Evolutionary conservation across 257 asterid species (phyloP).

Genomic region (Ajuga chamaepitys): DNA sequence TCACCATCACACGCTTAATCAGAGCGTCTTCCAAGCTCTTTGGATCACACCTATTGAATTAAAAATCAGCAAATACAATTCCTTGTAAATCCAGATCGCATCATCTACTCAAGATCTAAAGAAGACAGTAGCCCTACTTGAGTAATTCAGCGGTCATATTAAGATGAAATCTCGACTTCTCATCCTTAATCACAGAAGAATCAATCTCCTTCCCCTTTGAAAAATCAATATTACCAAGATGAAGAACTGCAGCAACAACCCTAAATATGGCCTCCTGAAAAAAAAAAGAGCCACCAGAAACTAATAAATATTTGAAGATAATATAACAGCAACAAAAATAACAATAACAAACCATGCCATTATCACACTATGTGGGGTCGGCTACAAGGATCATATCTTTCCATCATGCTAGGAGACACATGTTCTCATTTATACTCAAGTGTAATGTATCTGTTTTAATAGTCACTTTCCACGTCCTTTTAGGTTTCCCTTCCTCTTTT

Average conservation of each 20-base stretch:
- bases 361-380: no score
- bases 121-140: conserved; percentile 39
- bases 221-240: conserved; percentile 93
- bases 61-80: conserved; percentile 14
- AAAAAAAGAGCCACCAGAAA: conserved; percentile 3
- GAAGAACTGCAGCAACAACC: conserved; percentile 95
- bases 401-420: no score
- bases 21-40: conserved; percentile 96
- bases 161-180: conserved; percentile 85
- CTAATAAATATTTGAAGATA: conserved; percentile 5
- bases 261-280: conserved; percentile 87
- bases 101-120: conserved; percentile 6
- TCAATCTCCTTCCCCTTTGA: conserved; percentile 90
- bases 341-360: no score
- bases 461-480: no score
- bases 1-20: conserved; percentile 96
- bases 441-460: no score
- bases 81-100: conserved; percentile 3
- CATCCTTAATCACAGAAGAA: conserved; percentile 94
- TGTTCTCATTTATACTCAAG: no score
- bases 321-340: no score
- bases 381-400: no score
- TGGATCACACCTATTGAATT: conserved; percentile 76
- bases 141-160: conserved; percentile 78
- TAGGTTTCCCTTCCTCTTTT: no score